Evolutionary conservation across 176 grass and related monocot species (phyloP), one percentile per base, ranked within the genome.

Genomic region (Luzula sylvatica): DNA sequence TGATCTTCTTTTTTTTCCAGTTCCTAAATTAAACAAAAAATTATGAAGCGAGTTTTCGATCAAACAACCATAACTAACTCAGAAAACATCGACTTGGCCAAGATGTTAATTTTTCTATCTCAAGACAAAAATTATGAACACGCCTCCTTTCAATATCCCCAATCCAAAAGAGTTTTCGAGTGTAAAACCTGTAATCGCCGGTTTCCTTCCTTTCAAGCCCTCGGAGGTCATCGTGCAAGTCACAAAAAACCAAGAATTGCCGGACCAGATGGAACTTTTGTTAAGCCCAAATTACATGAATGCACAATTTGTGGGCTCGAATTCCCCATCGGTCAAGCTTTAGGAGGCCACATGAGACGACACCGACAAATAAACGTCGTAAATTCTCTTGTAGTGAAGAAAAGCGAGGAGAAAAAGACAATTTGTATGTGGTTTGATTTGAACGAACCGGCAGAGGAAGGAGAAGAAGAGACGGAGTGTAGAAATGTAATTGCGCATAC

Each of bases 221-320:
- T 95, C 5, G 88, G 88, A 2, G 88, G 88, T 9, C 88, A 95
- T 79, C 76, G 88, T 5, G 83, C 89, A 17, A 95, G 92, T 81
- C 92, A 98, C 72, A 98, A 98, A 72, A 98, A 86, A 67, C 85
- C 75, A 2, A 69, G 68, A 65, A 32, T 89, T 2, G 54, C 66
- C 14, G 67, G 4, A 6, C 56, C 50, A 46, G 81, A 61, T 14
- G 38, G 65, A 44, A 55, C 29, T 15, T 15, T 46, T 21, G 32
- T 23, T 20, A 75, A 53, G 52, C 66, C 71, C 4, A 75, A 56
- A 61, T 14, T 67, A 29, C 72, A 75, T 21, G 72, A 41, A 35
- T 59, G 72, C 42, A 46, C 72, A 14, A 43, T 75, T 27, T 75
- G 72, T 20, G 72, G 53, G n/a, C 42, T 60, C 11, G 62, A 67